These are phyloP conservation scores for Mortierella sp. DNA, from an alignment of 371 early-diverging fungal genomes.

Conservation along the genomic window DNA sequence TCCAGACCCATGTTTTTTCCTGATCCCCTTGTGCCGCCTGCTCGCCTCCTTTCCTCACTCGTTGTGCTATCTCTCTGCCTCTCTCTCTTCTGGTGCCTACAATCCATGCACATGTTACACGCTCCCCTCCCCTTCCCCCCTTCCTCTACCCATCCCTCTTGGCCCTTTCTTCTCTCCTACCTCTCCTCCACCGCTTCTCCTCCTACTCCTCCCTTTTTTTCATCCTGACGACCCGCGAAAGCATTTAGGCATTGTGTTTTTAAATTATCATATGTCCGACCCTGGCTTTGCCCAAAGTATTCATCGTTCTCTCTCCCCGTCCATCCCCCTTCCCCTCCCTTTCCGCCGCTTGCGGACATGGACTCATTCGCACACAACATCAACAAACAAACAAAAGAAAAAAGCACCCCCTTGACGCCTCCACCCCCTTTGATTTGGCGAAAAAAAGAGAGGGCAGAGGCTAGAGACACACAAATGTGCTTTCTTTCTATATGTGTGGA, in stretches of 20 bases:
- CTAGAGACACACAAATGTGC: neutral
- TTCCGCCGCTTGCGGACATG: neutral
- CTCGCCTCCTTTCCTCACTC: too few relatives aligned
- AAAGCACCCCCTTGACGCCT: constrained; percentile 11
- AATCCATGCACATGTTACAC: too few relatives aligned
- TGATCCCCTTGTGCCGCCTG: too few relatives aligned
- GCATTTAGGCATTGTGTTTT: too few relatives aligned
- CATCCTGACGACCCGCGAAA: too few relatives aligned
- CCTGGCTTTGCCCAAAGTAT: neutral
- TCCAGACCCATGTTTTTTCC: too few relatives aligned
- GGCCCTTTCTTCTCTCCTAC: too few relatives aligned
- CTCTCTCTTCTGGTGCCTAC: too few relatives aligned
- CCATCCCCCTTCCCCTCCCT: neutral
- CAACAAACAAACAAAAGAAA: neutral
- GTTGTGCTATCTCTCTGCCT: too few relatives aligned
- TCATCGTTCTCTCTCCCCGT: neutral
- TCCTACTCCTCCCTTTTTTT: neutral
- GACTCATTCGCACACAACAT: neutral
- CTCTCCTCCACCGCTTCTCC: neutral
- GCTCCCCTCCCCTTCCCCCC: too few relatives aligned
- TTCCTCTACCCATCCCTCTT: too few relatives aligned
- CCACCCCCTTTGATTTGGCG: neutral
- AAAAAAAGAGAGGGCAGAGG: too few relatives aligned
- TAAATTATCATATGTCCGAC: neutral
- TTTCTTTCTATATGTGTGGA: neutral